These are phyloP conservation scores for Platanthera guangdongensis DNA, from an alignment of 106 monocot genomes.

Conservation along the genomic window DNA sequence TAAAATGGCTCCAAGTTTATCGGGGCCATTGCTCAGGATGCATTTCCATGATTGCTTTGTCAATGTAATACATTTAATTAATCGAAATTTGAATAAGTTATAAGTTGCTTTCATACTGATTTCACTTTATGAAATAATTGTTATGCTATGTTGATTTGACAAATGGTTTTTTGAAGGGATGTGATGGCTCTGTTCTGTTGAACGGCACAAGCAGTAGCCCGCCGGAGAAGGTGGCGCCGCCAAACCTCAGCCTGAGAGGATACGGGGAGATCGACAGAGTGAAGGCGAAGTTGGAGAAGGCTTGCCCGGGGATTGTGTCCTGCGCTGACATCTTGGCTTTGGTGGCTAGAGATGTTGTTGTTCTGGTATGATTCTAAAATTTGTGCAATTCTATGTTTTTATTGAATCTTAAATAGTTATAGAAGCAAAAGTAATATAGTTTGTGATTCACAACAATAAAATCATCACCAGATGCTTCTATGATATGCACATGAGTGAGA, in stretches of 20 bases:
- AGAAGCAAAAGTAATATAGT: too few relatives aligned
- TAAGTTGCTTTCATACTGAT: neutral
- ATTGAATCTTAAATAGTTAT: too few relatives aligned
- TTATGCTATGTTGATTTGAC: neutral
- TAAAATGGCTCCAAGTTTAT: constrained; percentile 17
- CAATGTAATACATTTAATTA: constrained; percentile 12
- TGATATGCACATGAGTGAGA: too few relatives aligned
- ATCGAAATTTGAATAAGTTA: neutral
- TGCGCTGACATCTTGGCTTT: constrained; percentile 39
- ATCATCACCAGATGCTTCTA: too few relatives aligned
- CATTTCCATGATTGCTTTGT: constrained; percentile 70
- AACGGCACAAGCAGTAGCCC: constrained; percentile 5
- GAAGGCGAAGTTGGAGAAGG: constrained; percentile 36
- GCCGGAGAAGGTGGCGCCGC: constrained; percentile 26
- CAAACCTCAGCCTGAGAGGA: constrained; percentile 30
- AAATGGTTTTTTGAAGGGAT: constrained; percentile 21
- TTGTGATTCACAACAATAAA: too few relatives aligned
- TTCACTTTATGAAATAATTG: neutral
- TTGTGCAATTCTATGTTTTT: neutral
- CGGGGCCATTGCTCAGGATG: constrained; percentile 36
- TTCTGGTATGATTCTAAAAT: constrained; percentile 14
- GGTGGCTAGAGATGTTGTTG: constrained; percentile 41
- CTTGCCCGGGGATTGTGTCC: constrained; percentile 41
- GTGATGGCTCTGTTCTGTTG: constrained; percentile 40
- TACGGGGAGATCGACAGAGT: constrained; percentile 26